Evolutionary conservation across 306 rosid species (phyloP).

Genomic region (Cicer bijugum): DNA sequence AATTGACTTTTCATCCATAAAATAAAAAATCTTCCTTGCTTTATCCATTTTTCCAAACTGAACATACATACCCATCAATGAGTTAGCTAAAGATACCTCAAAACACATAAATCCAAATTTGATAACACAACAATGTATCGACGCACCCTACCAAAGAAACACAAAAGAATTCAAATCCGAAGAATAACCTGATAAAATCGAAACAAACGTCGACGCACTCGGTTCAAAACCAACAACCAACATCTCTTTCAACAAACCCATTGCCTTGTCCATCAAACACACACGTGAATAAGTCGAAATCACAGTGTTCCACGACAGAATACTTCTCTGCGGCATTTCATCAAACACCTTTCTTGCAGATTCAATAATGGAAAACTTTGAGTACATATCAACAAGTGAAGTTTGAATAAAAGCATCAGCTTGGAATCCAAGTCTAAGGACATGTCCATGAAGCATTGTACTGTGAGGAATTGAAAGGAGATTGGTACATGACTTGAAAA

Average conservation of each 20-base stretch:
- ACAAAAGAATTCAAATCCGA: constrained; percentile 8
- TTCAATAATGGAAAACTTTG: constrained; percentile 47
- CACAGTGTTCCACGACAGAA: constrained; percentile 43
- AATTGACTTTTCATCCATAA: constrained; percentile 49
- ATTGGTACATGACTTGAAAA: constrained; percentile 60
- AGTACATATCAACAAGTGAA: constrained; percentile 54
- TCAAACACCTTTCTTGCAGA: constrained; percentile 44
- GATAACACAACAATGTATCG: constrained; percentile 50
- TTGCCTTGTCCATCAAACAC: constrained; percentile 47
- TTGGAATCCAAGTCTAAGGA: constrained; percentile 51
- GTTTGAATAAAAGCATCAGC: constrained; percentile 56
- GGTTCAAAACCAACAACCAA: constrained; percentile 51
- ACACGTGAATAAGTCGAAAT: constrained; percentile 61
- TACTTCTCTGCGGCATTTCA: constrained; percentile 60
- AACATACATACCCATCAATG: constrained; percentile 54
- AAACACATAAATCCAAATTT: constrained; percentile 48
- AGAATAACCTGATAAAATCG: constrained; percentile 51
- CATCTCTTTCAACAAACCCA: constrained; percentile 53
- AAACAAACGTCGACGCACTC: constrained; percentile 49
- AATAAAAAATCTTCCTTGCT: constrained; percentile 51
- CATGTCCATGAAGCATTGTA: constrained; percentile 52
- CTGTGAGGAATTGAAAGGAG: constrained; percentile 53
- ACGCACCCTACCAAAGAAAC: constrained; percentile 41
- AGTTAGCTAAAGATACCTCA: constrained; percentile 50
- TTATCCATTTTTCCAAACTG: constrained; percentile 43